Conservation (phyloP, 129 eudicot genomes). For the Centrapalus pauciflorus region DNA sequence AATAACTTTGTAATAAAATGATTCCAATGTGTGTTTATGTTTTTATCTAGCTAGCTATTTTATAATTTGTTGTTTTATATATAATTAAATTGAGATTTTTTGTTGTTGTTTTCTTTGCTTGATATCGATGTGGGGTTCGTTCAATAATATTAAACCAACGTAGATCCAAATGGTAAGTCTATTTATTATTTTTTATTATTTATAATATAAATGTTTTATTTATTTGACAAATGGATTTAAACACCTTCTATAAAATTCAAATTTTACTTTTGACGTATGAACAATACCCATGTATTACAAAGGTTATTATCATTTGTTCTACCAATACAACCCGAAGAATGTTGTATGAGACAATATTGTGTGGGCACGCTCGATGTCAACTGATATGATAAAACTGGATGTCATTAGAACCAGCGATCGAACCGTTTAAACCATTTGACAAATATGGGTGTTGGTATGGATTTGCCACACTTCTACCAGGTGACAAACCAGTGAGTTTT, state of each 20-base stretch:
- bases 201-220: background rate
- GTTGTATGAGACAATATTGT: slow-evolving; percentile 64
- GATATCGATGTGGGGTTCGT: slow-evolving; percentile 8
- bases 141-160: background rate
- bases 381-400: slow-evolving; percentile 64
- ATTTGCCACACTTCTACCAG: slow-evolving; percentile 57
- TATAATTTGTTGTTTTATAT: background rate
- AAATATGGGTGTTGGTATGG: slow-evolving; percentile 70
- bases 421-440: slow-evolving; percentile 49
- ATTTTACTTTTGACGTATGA: background rate
- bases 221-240: background rate
- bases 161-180: slow-evolving; percentile 72
- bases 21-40: background rate
- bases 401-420: slow-evolving; percentile 42
- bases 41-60: background rate
- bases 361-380: slow-evolving; percentile 73
- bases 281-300: slow-evolving; percentile 64
- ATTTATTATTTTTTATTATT: too few species aligned
- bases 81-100: background rate
- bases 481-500: slow-evolving; percentile 44
- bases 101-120: background rate
- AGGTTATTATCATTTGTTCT: slow-evolving; percentile 55
- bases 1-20: background rate
- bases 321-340: slow-evolving; percentile 70
- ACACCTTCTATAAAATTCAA: background rate